These are phyloP conservation scores for Penicillium diatomitis DNA, from an alignment of 495 filamentous ascomycete genomes.

Conservation along the genomic window DNA sequence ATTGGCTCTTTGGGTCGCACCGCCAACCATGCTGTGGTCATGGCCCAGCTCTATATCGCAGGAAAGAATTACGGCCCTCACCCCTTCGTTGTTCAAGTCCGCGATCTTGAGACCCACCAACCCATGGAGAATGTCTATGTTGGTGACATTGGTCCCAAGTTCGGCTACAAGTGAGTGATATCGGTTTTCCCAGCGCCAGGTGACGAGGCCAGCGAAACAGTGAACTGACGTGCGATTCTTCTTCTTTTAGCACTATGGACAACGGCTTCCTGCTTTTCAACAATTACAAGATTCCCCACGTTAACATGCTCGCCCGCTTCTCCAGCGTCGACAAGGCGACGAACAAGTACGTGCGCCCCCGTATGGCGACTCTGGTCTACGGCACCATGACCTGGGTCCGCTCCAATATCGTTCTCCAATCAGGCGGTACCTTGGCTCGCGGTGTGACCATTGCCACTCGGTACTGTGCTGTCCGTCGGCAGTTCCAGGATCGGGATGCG, in stretches of 20 bases:
- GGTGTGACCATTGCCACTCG: constrained; percentile 67
- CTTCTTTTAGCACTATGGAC: constrained; percentile 50
- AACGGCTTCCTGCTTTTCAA: constrained; percentile 70
- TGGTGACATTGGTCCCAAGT: constrained; percentile 68
- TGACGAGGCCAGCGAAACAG: neutral
- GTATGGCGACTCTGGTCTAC: constrained; percentile 56
- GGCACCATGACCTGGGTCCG: constrained; percentile 68
- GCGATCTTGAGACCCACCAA: constrained; percentile 60
- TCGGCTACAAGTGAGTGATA: constrained; percentile 49
- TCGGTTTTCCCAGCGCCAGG: neutral
- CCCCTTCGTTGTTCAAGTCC: constrained; percentile 66
- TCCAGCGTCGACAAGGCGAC: constrained; percentile 52
- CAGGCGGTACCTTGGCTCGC: constrained; percentile 57
- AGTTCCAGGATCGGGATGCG: constrained; percentile 63
- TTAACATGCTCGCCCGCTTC: constrained; percentile 60
- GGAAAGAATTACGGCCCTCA: constrained; percentile 62
- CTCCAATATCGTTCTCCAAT: constrained; percentile 58
- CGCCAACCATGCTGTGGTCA: constrained; percentile 66
- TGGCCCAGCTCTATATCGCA: constrained; percentile 58
- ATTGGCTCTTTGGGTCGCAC: constrained; percentile 64
- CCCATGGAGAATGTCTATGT: constrained; percentile 61
- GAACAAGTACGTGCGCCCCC: constrained; percentile 53
- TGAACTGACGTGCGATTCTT: neutral
- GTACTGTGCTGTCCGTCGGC: constrained; percentile 58
- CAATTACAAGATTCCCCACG: constrained; percentile 57